Percentiles rank a stretch among this genome's conserved stretches.
Evolutionary conservation across 164 flowering plant genomes (phyloP).

Genomic region (Vitis riparia): DNA sequence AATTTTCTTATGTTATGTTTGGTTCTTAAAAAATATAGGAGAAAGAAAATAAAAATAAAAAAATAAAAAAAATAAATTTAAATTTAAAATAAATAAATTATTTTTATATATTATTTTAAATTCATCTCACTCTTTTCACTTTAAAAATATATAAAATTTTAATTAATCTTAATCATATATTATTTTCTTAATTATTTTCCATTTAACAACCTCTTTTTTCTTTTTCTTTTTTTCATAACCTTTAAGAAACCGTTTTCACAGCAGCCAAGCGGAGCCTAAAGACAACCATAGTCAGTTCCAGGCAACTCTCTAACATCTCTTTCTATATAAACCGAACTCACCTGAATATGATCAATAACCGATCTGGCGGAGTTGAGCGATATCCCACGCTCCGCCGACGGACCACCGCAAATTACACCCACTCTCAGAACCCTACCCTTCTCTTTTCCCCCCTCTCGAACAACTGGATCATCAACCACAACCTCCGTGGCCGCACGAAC

Average conservation of each 20-base stretch:
- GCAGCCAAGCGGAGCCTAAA: neutral
- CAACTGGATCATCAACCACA: slow-evolving; percentile 15
- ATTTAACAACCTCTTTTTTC: too few species aligned
- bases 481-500: slow-evolving; percentile 22
- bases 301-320: neutral
- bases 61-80: too few species aligned
- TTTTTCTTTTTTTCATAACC: too few species aligned
- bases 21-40: too few species aligned
- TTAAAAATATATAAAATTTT: too few species aligned
- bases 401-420: slow-evolving; percentile 87
- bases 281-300: neutral
- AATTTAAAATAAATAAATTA: too few species aligned
- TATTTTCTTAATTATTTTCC: too few species aligned
- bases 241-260: neutral
- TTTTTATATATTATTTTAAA: too few species aligned
- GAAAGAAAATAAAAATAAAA: too few species aligned
- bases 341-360: slow-evolving; percentile 93
- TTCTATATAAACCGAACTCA: slow-evolving; percentile 5
- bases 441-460: slow-evolving; percentile 15
- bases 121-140: too few species aligned
- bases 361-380: slow-evolving; percentile 91
- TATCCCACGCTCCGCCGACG: slow-evolving; percentile 90
- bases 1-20: too few species aligned
- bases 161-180: too few species aligned
- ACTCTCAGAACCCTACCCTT: slow-evolving; percentile 47